Evolutionary conservation across 805 yeast species (phyloP), one percentile per base, ranked within the genome.

Genomic region (Candida andamanensis): DNA sequence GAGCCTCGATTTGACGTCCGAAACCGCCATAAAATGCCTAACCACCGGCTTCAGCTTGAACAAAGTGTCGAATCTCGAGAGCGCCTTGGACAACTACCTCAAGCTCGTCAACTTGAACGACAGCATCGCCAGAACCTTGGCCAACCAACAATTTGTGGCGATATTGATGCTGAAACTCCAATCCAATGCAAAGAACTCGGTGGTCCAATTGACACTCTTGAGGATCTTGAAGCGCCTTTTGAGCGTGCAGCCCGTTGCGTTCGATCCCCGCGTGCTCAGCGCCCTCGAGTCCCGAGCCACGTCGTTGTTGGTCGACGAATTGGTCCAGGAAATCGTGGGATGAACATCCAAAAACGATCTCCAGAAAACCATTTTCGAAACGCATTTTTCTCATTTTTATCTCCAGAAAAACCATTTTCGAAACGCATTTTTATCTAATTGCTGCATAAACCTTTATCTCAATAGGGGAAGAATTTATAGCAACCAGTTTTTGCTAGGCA

Each of bases 21-120:
- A 53, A 15, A 46, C 32, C 14, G 64, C 54, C 15, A 40, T 41
- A 3, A 47, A 48, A 17, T 58, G 67, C 33, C 44, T 71, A 13
- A 39, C 56, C 1, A 53, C 55, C 10, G 73, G 75, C 2, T 59
- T 71, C 24, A 44, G 66, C 37, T 38, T 67, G 26, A 54, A 60
- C 10, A 56, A 57, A 34, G 60, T 55, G 0, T 56, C 70, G 11
- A 71, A 63, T 37, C 45, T 67, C 32, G 76, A 71, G 39, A 56
- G 66, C 5, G 58, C 67, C 9, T 45, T 69, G 15, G 71, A 64
- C 15, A 61, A 52, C 25, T 58, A 67, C 30, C 52, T 60, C 32
- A 63, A 58, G 36, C 47, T 71, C 7, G 36, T 64, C 22, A 45
- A 47, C 6, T n/a, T n/a, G n/a, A n/a, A n/a, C n/a, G n/a, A n/a